Base-by-base conservation (phyloP, 2,329 filamentous ascomycete species). In the Zymoseptoria crescenta region DNA sequence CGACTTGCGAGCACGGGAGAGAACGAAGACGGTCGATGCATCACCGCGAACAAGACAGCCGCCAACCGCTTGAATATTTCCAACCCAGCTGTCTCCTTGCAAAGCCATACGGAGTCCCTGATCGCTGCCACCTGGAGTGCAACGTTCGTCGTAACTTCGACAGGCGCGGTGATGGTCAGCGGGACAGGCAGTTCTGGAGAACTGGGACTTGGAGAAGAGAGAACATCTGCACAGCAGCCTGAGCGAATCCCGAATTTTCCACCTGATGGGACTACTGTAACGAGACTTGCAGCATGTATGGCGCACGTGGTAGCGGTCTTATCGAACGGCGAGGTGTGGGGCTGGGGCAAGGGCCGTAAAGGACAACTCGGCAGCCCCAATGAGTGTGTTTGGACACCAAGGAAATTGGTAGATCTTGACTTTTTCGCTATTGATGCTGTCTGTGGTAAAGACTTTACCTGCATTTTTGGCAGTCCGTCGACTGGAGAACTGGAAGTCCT, bases 331-430 rank as follows among this genome's bases (percentile, higher is more conserved):
- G 81, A 88, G 16, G 86, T 87, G 1, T 96, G 88, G 71, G 92
- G 91, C 2, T 97, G 93, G 93, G 94, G 94, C 0, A 89, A 85
- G 67, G 87, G 88, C 13, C 83, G 91, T 24, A 94, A 96, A 70
- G 89, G 89, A 0, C 93, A 99, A 72, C 76, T 96, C 0, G 92
- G 91, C 0, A 74, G 77, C 49, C 80, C 81, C 0, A 75, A 76
- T 28, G 77, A 75, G 5, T 64, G 85, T 28, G 71, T 87, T 1
- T 80, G 82, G 74, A 69, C 68, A 16, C 91, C 91, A 4, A 77
- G 82, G 8, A 85, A 79, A 72, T 80, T 96, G 21, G 74, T 76
- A 1, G 72, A 83, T 1, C 67, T 81, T 20, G 70, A 74, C 3
- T 95, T 95, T 72, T 76, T 74, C n/a, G 87, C 86, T 1, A 73